These are phyloP conservation scores for Candida chauliodis DNA, from an alignment of 805 yeast species.

Conservation along the genomic window DNA sequence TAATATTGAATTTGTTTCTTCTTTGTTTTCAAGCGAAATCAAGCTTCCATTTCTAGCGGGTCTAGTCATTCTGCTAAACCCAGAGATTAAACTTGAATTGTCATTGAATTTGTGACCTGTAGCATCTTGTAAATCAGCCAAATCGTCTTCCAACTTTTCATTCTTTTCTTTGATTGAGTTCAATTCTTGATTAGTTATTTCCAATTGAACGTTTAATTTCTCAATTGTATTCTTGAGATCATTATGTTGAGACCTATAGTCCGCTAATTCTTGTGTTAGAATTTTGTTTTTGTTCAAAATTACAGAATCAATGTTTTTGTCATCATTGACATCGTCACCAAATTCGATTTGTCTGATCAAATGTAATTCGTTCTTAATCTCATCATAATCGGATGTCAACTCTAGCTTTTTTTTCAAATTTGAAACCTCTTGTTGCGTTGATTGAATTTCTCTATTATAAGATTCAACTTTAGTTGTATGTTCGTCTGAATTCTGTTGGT, in stretches of 20 bases:
- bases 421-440: constrained; percentile 48
- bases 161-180: constrained; percentile 45
- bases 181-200: constrained; percentile 33
- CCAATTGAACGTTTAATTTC: constrained; percentile 36
- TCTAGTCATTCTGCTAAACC: constrained; percentile 28
- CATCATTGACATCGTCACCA: constrained; percentile 42
- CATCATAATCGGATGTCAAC: constrained; percentile 69
- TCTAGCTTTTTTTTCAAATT: constrained; percentile 47
- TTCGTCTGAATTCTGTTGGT: constrained; percentile 19
- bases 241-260: constrained; percentile 57
- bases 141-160: constrained; percentile 67
- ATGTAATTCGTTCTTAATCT: constrained; percentile 70
- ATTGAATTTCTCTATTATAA: constrained; percentile 43
- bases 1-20: constrained; percentile 49
- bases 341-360: constrained; percentile 74
- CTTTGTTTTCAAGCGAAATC: constrained; percentile 7
- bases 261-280: constrained; percentile 66
- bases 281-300: constrained; percentile 69
- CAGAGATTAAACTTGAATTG: constrained; percentile 66
- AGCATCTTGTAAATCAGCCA: constrained; percentile 52
- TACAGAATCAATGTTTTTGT: constrained; percentile 48
- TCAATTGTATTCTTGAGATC: constrained; percentile 39
- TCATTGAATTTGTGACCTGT: constrained; percentile 45
- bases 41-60: constrained; percentile 22
- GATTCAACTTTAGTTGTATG: constrained; percentile 32